phyloP scores from a whole-genome alignment of 2,329 filamentous ascomycete genomes.

The Penicillium sp. region DNA sequence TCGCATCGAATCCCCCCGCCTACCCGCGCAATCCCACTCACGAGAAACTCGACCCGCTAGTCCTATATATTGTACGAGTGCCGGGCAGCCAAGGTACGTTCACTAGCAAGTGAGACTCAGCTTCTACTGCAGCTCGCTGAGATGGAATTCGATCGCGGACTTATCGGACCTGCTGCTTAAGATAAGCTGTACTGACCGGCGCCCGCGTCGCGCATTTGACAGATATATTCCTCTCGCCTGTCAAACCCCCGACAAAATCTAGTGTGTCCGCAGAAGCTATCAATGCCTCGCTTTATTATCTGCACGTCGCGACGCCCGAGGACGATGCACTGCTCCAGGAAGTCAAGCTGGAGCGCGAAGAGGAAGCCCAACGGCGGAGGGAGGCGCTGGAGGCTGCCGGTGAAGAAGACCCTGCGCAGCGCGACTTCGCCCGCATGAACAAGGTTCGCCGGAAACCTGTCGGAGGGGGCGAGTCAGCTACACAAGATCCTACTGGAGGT shows the following conservation, averaged over 20 bases:
- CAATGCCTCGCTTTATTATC: constrained; percentile 81
- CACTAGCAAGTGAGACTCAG: not conserved
- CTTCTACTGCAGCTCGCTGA: not conserved
- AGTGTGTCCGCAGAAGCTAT: constrained; percentile 87
- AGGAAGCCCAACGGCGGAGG: constrained; percentile 25
- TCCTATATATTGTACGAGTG: constrained; percentile 88
- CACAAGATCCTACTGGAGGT: constrained; percentile 6
- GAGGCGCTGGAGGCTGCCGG: constrained; percentile 25
- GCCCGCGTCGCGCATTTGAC: too few species aligned
- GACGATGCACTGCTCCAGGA: constrained; percentile 48
- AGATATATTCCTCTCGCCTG: constrained; percentile 90
- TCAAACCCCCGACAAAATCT: constrained; percentile 77
- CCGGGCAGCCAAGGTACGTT: constrained; percentile 79
- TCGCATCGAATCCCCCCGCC: constrained; percentile 81
- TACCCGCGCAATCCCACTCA: constrained; percentile 77
- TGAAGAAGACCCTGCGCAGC: constrained; percentile 20
- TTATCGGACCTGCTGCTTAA: constrained; percentile 10
- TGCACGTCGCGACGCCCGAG: constrained; percentile 70
- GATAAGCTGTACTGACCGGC: constrained; percentile 18
- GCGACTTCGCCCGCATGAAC: constrained; percentile 36
- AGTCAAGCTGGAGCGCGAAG: constrained; percentile 38
- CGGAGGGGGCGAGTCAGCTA: constrained; percentile 8
- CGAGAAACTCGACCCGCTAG: constrained; percentile 65
- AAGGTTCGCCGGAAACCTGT: constrained; percentile 42
- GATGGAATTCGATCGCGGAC: not conserved